A percentile compares a stretch with the other conserved stretches of the same genome.
phyloP scores from a whole-genome alignment of 2,329 filamentous ascomycete species.

The Byssochlamys sp. region DNA sequence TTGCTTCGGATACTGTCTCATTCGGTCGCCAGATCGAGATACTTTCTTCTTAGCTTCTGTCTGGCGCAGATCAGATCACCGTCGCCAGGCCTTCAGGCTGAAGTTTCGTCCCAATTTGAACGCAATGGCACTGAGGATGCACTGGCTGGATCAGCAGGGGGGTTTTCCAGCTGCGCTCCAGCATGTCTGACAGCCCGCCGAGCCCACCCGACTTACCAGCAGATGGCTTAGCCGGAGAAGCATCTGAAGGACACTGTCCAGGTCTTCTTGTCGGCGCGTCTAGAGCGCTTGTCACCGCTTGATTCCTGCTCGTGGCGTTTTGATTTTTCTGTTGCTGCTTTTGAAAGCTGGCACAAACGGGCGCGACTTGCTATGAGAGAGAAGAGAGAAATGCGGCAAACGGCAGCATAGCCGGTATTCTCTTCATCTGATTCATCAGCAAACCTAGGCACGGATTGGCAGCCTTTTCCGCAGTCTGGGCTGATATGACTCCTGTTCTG shows the following conservation, averaged over 20 bases:
- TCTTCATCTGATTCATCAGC: background rate
- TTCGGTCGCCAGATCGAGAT: background rate
- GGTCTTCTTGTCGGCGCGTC: constrained; percentile 15
- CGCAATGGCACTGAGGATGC: background rate
- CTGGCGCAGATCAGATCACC: background rate
- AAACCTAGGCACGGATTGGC: background rate
- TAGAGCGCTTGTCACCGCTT: constrained; percentile 25
- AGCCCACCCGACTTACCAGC: background rate
- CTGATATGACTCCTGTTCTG: background rate
- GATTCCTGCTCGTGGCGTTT: constrained; percentile 7
- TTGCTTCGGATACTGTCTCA: background rate
- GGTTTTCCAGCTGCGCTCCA: background rate
- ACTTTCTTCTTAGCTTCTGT: background rate
- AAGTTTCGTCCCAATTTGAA: background rate
- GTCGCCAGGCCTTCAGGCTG: background rate
- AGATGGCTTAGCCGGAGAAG: constrained; percentile 4
- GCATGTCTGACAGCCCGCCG: background rate
- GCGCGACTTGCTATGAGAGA: constrained; percentile 8
- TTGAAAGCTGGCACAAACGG: constrained; percentile 9
- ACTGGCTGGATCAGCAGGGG: background rate
- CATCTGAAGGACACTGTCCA: constrained; percentile 4
- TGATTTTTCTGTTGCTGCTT: constrained; percentile 3
- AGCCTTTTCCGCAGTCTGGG: constrained; percentile 3
- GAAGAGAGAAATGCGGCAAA: background rate
- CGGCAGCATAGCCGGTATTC: background rate